These are phyloP conservation scores for Wickerhamomyces mucosus DNA, from an alignment of 805 yeast species.

Conservation along the genomic window DNA sequence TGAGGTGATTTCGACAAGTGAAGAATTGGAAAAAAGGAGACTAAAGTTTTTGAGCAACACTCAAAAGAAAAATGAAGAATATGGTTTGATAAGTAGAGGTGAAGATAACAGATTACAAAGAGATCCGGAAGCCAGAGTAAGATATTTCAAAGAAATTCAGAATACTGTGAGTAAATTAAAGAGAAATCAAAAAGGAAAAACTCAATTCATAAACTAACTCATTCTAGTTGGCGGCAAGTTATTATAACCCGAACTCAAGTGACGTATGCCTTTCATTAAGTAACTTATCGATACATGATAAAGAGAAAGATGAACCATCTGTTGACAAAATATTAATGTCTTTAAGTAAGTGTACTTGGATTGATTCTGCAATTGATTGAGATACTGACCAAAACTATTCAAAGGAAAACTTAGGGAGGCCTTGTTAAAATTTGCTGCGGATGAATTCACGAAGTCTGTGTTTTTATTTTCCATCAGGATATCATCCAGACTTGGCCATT, in stretches of 20 bases:
- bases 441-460: constrained; percentile 36
- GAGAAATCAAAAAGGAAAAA: too few species aligned
- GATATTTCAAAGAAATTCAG: constrained; percentile 30
- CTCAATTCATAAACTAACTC: background rate
- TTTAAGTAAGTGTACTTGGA: constrained; percentile 14
- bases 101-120: constrained; percentile 39
- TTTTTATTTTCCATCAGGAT: constrained; percentile 40
- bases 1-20: too few species aligned
- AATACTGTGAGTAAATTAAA: constrained; percentile 12
- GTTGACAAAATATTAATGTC: constrained; percentile 27
- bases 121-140: constrained; percentile 31
- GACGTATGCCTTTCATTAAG: too few species aligned
- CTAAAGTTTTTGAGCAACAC: constrained; percentile 24
- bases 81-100: constrained; percentile 55
- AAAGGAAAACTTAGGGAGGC: constrained; percentile 49
- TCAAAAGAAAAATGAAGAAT: constrained; percentile 21
- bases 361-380: background rate
- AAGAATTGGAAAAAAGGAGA: constrained; percentile 21
- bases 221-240: too few species aligned
- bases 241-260: too few species aligned
- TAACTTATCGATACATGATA: background rate
- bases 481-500: constrained; percentile 37
- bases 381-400: background rate
- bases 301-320: constrained; percentile 4
- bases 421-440: constrained; percentile 28